Evolutionary conservation across 805 yeast species (phyloP).

Genomic region (Soucietia sequanensis): DNA sequence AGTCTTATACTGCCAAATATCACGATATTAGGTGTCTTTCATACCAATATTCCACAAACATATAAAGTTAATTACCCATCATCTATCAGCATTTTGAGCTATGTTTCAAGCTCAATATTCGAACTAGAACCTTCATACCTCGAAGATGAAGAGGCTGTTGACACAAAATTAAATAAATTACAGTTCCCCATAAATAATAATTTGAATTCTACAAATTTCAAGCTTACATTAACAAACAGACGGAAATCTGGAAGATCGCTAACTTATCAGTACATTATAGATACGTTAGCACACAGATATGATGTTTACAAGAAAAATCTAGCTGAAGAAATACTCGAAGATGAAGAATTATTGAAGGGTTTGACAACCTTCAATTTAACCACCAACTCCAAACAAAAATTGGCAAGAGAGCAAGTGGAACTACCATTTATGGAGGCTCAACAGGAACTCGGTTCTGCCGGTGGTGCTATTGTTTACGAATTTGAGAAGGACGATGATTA

Average conservation of each 20-base stretch:
- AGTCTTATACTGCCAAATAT: constrained; percentile 36
- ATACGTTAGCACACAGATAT: constrained; percentile 46
- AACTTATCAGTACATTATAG: constrained; percentile 51
- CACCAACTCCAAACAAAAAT: constrained; percentile 70
- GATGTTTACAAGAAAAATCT: constrained; percentile 22
- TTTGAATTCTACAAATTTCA: constrained; percentile 47
- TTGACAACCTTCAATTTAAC: constrained; percentile 86
- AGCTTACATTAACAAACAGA: constrained; percentile 57
- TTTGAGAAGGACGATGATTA: constrained; percentile 97
- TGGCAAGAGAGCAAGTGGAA: constrained; percentile 81
- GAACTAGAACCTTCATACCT: constrained; percentile 50
- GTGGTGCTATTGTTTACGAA: constrained; percentile 95
- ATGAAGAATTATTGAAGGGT: constrained; percentile 57
- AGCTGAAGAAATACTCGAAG: constrained; percentile 34
- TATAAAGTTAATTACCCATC: constrained; percentile 52
- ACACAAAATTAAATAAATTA: constrained; percentile 34
- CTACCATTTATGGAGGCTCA: constrained; percentile 93
- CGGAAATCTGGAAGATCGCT: constrained; percentile 84
- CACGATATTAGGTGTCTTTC: constrained; percentile 36
- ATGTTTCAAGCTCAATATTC: constrained; percentile 73
- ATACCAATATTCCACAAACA: constrained; percentile 37
- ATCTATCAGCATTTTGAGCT: constrained; percentile 51
- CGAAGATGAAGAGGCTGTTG: constrained; percentile 50
- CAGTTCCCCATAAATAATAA: constrained; percentile 46
- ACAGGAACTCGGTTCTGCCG: constrained; percentile 51